Conservation (phyloP, 1,284 basidiomycete genomes). For the Prillingera fragicola region DNA sequence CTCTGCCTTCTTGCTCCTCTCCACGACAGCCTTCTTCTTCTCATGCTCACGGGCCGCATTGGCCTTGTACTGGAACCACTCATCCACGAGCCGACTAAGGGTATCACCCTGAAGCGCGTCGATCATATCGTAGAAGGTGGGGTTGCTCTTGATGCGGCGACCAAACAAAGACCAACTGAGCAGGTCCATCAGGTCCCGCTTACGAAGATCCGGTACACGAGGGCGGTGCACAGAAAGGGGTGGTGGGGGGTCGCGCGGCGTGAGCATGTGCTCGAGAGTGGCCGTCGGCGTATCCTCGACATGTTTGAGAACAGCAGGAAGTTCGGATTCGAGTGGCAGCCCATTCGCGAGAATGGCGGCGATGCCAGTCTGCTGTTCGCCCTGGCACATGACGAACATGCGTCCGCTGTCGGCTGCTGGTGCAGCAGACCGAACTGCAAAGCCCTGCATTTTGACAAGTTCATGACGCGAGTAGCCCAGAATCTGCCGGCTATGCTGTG, state of each 20-base stretch:
- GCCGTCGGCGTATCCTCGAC: slow-evolving; percentile 1
- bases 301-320: slow-evolving; percentile 49
- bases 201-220: slow-evolving; percentile 49
- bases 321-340: slow-evolving; percentile 76
- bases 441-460: slow-evolving; percentile 84
- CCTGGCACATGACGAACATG: slow-evolving; percentile 82
- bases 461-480: slow-evolving; percentile 76
- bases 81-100: slow-evolving; percentile 67
- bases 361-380: slow-evolving; percentile 71
- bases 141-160: slow-evolving; percentile 68
- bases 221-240: slow-evolving; percentile 23
- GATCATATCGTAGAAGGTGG: slow-evolving; percentile 71
- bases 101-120: slow-evolving; percentile 52
- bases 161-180: slow-evolving; percentile 78
- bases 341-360: slow-evolving; percentile 78
- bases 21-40: slow-evolving; percentile 3
- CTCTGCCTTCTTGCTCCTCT: slow-evolving; percentile 2
- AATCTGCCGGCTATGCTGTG: slow-evolving; percentile 57
- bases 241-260: slow-evolving; percentile 18
- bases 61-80: slow-evolving; percentile 22
- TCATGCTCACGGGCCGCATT: slow-evolving; percentile 4
- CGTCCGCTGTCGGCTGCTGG: slow-evolving; percentile 51
- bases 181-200: slow-evolving; percentile 67
- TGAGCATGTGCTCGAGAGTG: slow-evolving; percentile 22
- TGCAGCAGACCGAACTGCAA: slow-evolving; percentile 54